Evolutionary conservation across 2,329 filamentous ascomycete species (phyloP).

Genomic region (Samsoniella hepiali): DNA sequence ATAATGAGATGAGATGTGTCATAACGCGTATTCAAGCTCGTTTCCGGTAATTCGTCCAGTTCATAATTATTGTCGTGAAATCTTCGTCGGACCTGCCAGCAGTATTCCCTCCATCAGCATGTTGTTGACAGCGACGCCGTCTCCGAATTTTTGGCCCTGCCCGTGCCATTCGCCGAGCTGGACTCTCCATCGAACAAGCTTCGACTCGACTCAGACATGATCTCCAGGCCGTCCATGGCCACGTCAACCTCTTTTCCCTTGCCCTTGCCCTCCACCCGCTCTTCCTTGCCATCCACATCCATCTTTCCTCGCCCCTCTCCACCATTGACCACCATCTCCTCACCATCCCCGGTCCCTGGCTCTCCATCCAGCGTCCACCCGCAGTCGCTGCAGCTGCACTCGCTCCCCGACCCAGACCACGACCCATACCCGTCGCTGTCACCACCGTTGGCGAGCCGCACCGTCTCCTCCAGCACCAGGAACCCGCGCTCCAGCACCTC

Average conservation of each 20-base stretch:
- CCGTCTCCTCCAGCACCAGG: conserved; percentile 61
- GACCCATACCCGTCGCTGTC: conserved; percentile 12
- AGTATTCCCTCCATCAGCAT: conserved; percentile 20
- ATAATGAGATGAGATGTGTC: neutral
- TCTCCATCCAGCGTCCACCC: conserved; percentile 24
- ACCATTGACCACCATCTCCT: conserved; percentile 20
- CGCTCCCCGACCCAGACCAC: conserved; percentile 16
- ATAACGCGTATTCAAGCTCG: neutral
- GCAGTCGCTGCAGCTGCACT: conserved; percentile 40
- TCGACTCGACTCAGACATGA: conserved; percentile 36
- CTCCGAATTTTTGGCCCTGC: conserved; percentile 36
- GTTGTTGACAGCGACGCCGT: conserved; percentile 37
- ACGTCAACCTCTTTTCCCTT: conserved; percentile 20
- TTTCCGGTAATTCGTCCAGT: neutral
- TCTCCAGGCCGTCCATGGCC: conserved; percentile 8
- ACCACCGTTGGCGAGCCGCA: conserved; percentile 49
- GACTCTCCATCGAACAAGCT: conserved; percentile 38
- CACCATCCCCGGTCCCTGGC: conserved; percentile 16
- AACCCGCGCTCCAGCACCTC: conserved; percentile 73
- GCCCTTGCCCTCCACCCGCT: conserved; percentile 15
- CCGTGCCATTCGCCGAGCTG: conserved; percentile 30
- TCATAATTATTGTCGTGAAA: neutral
- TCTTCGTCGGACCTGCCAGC: neutral
- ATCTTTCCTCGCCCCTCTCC: conserved; percentile 20
- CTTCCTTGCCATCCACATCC: conserved; percentile 17